Conservation (phyloP, 306 rosid genomes). For the Geum urbanum region DNA sequence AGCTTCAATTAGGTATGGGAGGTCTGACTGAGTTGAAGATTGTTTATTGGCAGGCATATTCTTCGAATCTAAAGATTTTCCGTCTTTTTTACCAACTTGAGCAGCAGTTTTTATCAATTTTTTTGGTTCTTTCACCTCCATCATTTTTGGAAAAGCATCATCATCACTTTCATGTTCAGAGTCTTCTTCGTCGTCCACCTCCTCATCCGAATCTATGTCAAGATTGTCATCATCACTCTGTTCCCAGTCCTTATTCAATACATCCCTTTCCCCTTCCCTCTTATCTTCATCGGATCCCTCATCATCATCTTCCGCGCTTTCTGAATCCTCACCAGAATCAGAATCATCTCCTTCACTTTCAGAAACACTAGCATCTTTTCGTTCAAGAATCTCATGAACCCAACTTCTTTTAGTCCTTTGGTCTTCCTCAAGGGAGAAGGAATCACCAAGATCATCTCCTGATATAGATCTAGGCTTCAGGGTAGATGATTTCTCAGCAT, state of each 20-base stretch:
- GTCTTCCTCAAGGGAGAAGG: slow-evolving; percentile 61
- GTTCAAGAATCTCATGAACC: slow-evolving; percentile 72
- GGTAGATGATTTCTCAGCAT: slow-evolving; percentile 43
- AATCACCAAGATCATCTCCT: slow-evolving; percentile 96
- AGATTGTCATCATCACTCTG: slow-evolving; percentile 84
- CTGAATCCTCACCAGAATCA: slow-evolving; percentile 51
- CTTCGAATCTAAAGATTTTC: slow-evolving; percentile 36
- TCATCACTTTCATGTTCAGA: slow-evolving; percentile 29
- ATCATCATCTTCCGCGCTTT: slow-evolving; percentile 45
- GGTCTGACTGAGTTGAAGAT: slow-evolving; percentile 38
- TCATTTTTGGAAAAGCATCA: slow-evolving; percentile 24
- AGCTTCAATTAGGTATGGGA: slow-evolving; percentile 88
- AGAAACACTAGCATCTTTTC: slow-evolving; percentile 48
- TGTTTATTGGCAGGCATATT: slow-evolving; percentile 37
- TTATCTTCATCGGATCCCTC: slow-evolving; percentile 53
- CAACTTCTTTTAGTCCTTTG: slow-evolving; percentile 60
- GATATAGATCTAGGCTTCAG: slow-evolving; percentile 54
- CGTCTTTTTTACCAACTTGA: slow-evolving; percentile 33
- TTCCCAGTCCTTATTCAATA: slow-evolving; percentile 80
- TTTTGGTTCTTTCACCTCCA: slow-evolving; percentile 17
- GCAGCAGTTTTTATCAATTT: slow-evolving; percentile 29
- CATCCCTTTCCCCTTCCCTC: slow-evolving; percentile 27
- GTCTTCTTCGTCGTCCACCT: slow-evolving; percentile 35
- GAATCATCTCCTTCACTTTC: slow-evolving; percentile 55
- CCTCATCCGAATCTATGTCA: slow-evolving; percentile 40